Evolutionary conservation across 1,284 basidiomycete species (phyloP).

Genomic region (Exobasidium cylindrosporum): DNA sequence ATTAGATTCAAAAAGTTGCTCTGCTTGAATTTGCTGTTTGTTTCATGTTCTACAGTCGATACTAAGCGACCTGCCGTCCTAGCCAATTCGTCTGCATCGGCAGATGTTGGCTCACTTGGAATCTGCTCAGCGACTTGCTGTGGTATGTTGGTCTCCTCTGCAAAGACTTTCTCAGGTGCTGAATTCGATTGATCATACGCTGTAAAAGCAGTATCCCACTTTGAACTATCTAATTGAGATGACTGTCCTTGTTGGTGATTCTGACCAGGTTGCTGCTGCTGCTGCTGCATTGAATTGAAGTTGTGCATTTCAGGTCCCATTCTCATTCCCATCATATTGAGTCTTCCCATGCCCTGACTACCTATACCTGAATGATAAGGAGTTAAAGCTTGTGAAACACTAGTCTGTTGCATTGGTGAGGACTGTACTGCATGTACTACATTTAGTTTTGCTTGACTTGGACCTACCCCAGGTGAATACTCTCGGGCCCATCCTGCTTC

Average conservation of each 20-base stretch:
- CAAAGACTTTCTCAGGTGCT: slow-evolving; percentile 8
- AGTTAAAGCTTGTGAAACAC: too few relatives aligned
- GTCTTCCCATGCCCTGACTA: background rate
- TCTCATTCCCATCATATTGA: slow-evolving; percentile 1
- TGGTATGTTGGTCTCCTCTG: slow-evolving; percentile 7
- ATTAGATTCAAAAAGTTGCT: slow-evolving; percentile 85
- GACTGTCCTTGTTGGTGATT: slow-evolving; percentile 8
- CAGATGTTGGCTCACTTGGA: slow-evolving; percentile 17
- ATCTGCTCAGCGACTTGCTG: slow-evolving; percentile 13
- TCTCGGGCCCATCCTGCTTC: slow-evolving; percentile 1
- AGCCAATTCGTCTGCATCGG: slow-evolving; percentile 53
- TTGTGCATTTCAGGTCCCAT: slow-evolving; percentile 9
- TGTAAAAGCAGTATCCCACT: slow-evolving; percentile 50
- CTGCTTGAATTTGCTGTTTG: slow-evolving; percentile 80
- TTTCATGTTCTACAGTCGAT: slow-evolving; percentile 58
- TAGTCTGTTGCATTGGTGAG: background rate
- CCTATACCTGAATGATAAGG: background rate
- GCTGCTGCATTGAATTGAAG: background rate
- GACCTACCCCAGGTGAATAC: background rate
- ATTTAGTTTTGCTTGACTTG: background rate
- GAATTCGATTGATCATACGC: slow-evolving; percentile 24
- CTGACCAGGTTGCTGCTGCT: slow-evolving; percentile 15
- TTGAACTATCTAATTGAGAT: slow-evolving; percentile 25
- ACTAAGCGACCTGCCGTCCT: slow-evolving; percentile 55
- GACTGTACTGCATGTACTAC: background rate